Evolutionary conservation across 768 basidiomycete species (phyloP), one percentile per base, ranked within the genome.

Genomic region (Auriscalpium orientale): DNA sequence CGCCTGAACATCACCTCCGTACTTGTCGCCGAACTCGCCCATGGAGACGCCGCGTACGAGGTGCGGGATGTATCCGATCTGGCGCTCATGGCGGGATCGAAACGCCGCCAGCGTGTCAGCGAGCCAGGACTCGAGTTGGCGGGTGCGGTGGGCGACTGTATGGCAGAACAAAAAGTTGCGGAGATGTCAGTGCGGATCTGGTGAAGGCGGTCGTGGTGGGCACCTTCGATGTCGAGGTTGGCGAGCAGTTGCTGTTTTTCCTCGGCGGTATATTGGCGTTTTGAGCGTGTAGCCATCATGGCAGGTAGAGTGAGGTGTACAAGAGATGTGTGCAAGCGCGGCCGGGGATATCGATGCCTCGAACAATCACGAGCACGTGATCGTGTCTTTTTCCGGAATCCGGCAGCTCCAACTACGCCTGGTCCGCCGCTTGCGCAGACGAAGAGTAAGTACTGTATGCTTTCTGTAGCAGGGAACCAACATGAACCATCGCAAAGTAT

Each of bases 171-270:
- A 7, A 28, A 28, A 28, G 28, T 28, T 7, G 28, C 28, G 28
- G 28, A 7, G 7, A 28, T 28, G 28, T 28, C 28, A 28, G 28
- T 28, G 28, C 28, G 28, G 28, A 28, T 28, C 28, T 28, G 28
- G 2, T 28, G 28, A 28, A 28, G 28, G 28, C 28, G 28, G 54
- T 53, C 51, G 43, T 21, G 46, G 45, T 44, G 63, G 70, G 12
- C 61, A 87, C 88, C 85, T 80, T 91, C 89, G 58, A 91, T 81
- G 60, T 90, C 87, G 50, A 91, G 77, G 68, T 91, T 91, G 47
- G 79, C 79, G 43, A 91, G 72, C 2, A 91, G 77, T 59, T 90
- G 86, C 28, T 79, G 73, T 59, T 90, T 91, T 71, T 91, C 87
- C 63, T 89, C 87, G 5, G 74, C 70, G 8, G 77, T 82, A 64